Evolutionary conservation across 257 asterid genomes (phyloP), one percentile per base, ranked within the genome.

Genomic region (Avicennia marina): DNA sequence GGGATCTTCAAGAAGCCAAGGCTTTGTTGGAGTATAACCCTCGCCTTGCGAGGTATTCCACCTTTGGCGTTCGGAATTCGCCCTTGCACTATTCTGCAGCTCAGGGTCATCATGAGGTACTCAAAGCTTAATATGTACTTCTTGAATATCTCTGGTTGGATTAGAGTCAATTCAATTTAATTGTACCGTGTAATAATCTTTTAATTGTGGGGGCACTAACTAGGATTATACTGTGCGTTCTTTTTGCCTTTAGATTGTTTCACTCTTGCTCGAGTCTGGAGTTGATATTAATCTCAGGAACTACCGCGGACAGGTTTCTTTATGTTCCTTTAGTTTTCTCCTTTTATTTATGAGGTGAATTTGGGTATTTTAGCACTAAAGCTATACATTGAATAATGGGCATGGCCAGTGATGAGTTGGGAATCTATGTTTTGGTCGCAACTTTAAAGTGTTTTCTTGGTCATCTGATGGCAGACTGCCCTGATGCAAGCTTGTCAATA

Each of bases 401-500:
- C n/a, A n/a, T n/a, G n/a, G n/a, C n/a, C n/a, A n/a, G n/a, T n/a
- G n/a, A n/a, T n/a, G n/a, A n/a, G n/a, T n/a, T n/a, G n/a, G n/a
- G n/a, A n/a, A n/a, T n/a, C n/a, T n/a, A n/a, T n/a, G n/a, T n/a
- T n/a, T n/a, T n/a, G n/a, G n/a, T 29, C 33, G 7, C 3, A 29
- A 3, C 7, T 7, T 36, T 36, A 12, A 36, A 11, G 41, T 5
- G 10, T 36, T 36, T 36, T 36, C n/a, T 7, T 11, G 41, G 41
- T 36, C 3, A 36, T 36, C 3, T 36, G 13, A 36, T 68, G 63
- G 67, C 88, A 89, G 96, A 89, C 95, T 53, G 94, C 96, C 33
- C 58, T 89, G 81, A 89, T 89, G 95, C 96, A 81, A 89, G 96
- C 96, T 65, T 85, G 94, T 65, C 96, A 85, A 70, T 75, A 73